Evolutionary conservation across 2,329 filamentous ascomycete genomes (phyloP).

Genomic region (Trichoderma arundinaceum): DNA sequence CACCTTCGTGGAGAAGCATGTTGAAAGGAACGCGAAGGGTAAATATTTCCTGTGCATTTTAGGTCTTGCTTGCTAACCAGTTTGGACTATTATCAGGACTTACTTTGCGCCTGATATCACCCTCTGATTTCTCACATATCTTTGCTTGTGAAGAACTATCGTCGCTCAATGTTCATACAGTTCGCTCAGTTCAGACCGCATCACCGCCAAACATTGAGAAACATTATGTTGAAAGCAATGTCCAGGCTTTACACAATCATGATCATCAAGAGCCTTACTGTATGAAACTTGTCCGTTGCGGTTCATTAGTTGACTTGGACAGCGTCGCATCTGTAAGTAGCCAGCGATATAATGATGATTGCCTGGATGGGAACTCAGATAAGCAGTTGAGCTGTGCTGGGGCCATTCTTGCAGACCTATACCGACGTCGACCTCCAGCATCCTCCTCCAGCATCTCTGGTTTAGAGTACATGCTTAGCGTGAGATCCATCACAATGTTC

Average conservation of each 20-base stretch:
- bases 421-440: slow-evolving; percentile 63
- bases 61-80: slow-evolving; percentile 17
- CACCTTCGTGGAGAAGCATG: slow-evolving; percentile 39
- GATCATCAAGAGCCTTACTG: slow-evolving; percentile 54
- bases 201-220: slow-evolving; percentile 32
- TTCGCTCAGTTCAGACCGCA: neutral
- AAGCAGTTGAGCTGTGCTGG: slow-evolving; percentile 77
- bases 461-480: slow-evolving; percentile 54
- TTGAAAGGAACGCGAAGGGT: slow-evolving; percentile 8
- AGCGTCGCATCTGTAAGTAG: slow-evolving; percentile 67
- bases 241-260: slow-evolving; percentile 50
- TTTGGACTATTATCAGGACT: slow-evolving; percentile 30
- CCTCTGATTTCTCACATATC: slow-evolving; percentile 74
- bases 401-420: slow-evolving; percentile 80
- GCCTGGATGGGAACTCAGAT: slow-evolving; percentile 27
- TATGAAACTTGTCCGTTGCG: slow-evolving; percentile 70
- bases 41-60: neutral
- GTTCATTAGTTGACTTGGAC: slow-evolving; percentile 74
- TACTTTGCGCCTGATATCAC: slow-evolving; percentile 69
- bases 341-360: neutral
- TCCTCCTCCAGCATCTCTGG: slow-evolving; percentile 63
- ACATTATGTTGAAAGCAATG: slow-evolving; percentile 11
- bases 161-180: neutral
- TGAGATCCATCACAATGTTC: slow-evolving; percentile 76
- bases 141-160: slow-evolving; percentile 68